These are phyloP conservation scores for Fusarium oxysporum DNA, from an alignment of 2,329 filamentous ascomycete species.

Conservation along the genomic window DNA sequence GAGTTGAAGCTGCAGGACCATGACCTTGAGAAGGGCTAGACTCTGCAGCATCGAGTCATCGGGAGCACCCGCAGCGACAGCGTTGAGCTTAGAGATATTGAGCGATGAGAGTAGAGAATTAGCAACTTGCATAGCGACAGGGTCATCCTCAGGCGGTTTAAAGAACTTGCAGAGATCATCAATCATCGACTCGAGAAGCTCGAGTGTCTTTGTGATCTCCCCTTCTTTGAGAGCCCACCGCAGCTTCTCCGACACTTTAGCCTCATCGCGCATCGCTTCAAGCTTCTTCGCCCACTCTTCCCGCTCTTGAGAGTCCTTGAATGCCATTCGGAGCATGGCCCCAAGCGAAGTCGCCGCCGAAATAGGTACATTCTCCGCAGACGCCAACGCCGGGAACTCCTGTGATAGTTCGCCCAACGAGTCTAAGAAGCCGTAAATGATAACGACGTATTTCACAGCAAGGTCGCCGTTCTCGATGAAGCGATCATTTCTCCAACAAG, in stretches of 20 bases:
- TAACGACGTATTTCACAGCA: background rate
- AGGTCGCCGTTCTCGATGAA: background rate
- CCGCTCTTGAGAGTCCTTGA: background rate
- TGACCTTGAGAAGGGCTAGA: background rate
- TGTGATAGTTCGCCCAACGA: accelerated
- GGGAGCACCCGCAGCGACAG: accelerated
- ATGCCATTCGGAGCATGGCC: background rate
- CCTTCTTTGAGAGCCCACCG: background rate
- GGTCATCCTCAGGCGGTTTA: background rate
- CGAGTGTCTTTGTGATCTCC: background rate
- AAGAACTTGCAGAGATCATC: background rate
- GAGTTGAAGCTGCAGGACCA: background rate
- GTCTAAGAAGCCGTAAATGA: background rate
- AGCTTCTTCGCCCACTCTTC: background rate
- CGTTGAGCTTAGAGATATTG: accelerated
- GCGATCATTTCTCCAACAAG: background rate
- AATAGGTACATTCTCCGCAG: background rate
- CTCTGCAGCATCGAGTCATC: background rate
- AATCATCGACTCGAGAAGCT: accelerated
- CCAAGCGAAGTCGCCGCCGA: background rate
- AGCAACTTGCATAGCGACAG: background rate
- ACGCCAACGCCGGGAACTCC: background rate
- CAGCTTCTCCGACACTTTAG: background rate
- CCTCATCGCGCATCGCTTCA: background rate
- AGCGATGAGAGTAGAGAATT: background rate